These are phyloP conservation scores for Exophiala phaeomuriformis DNA, from an alignment of 2,329 filamentous ascomycete species.

Conservation along the genomic window DNA sequence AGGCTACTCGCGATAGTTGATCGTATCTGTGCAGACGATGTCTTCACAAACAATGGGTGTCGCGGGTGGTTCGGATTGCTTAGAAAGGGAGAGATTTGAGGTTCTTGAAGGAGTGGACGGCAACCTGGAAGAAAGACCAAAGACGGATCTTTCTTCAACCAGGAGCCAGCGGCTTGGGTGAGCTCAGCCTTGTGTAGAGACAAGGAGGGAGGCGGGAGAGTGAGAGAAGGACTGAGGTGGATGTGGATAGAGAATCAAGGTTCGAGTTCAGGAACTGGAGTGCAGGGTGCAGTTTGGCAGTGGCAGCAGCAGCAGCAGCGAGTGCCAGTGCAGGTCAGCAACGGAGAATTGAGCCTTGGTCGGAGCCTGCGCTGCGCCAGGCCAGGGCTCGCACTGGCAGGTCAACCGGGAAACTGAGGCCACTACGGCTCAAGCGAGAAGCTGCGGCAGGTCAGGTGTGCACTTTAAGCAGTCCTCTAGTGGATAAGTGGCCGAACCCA, in stretches of 20 bases:
- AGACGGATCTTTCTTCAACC: conserved; percentile 19
- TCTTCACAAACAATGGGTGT: conserved; percentile 1
- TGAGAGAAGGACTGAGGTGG: conserved; percentile 32
- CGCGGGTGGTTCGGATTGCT: not conserved
- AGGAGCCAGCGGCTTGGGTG: conserved; percentile 22
- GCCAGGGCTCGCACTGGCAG: not conserved
- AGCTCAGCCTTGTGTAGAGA: conserved; percentile 11
- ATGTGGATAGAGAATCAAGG: conserved; percentile 27
- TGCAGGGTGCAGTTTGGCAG: not conserved
- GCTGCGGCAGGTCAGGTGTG: not conserved
- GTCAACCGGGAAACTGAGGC: conserved; percentile 3
- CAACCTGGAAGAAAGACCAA: conserved; percentile 27
- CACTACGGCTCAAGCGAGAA: not conserved
- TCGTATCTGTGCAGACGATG: conserved; percentile 10
- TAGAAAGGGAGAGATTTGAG: conserved; percentile 3
- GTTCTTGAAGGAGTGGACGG: conserved; percentile 27
- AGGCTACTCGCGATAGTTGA: not conserved
- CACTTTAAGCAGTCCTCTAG: not conserved
- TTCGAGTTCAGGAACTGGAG: not conserved
- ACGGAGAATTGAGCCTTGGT: not conserved
- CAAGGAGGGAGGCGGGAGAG: conserved; percentile 2
- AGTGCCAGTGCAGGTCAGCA: conserved; percentile 30
- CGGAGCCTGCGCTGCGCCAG: not conserved
- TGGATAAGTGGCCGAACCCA: not conserved
- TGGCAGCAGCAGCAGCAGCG: not conserved